Evolutionary conservation across 2,329 filamentous ascomycete species (phyloP), one percentile per base, ranked within the genome.

Genomic region (Fusarium mangiferae): DNA sequence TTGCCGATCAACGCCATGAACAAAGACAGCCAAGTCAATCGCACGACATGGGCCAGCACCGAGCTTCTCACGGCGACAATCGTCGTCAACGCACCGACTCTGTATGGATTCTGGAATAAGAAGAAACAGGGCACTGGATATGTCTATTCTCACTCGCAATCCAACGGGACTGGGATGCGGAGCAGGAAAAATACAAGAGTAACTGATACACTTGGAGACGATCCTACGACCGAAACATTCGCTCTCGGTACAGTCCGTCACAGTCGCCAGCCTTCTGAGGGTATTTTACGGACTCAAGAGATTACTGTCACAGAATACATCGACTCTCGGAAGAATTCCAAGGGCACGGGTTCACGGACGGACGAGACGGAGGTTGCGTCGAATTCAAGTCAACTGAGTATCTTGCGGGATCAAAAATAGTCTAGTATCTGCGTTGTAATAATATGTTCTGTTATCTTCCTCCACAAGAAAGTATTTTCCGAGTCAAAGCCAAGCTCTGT

Each of bases 81-180:
- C 7, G 82, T 84, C 11, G 83, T 84, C 26, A 85, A 85, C 59
- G 78, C 79, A 0, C 82, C 83, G 2, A 82, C 82, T 1, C 65
- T 84, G 15, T 83, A 81, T 61, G 81, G 78, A 7, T 66, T 82
- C 4, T 81, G 79, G 79, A 82, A 81, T 38, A 79, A 78, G 20
- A 46, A 54, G 45, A 55, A 18, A 10, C 11, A 54, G 12, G 46
- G 46, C 14, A 55, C 46, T 13, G 46, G 55, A 36, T 58, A 58
- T 15, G 41, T 58, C 1, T 58, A 58, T 1, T 61, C 57, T 1
- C 22, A 61, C 4, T 61, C 57, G 8, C 57, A 42, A n/a, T 61
- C 58, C 5, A 24, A 55, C 2, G 57, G 57, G 26, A 60, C 57
- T 12, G 56, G 42, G 11, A 38, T 49, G 24, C 17, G 30, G 20